phyloP scores from a whole-genome alignment of 169 alveolate genomes.

The Plasmodium blacklocki region DNA sequence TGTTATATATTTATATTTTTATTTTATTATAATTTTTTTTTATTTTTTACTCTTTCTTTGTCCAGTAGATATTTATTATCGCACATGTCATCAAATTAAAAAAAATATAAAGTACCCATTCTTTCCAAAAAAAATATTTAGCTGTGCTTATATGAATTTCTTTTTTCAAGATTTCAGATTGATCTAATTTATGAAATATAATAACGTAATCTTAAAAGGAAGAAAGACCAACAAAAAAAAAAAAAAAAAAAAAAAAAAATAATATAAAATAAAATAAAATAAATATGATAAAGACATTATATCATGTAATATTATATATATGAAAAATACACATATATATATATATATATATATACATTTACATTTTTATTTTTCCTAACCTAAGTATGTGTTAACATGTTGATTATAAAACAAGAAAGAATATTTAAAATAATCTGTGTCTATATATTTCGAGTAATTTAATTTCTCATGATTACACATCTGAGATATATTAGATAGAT shows the following conservation, averaged over 20 bases:
- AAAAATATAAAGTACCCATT: constrained; percentile 28
- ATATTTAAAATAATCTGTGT: neutral
- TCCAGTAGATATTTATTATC: constrained; percentile 6
- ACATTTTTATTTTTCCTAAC: neutral
- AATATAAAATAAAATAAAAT: neutral
- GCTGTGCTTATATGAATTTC: constrained; percentile 23
- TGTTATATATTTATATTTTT: neutral
- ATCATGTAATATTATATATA: neutral
- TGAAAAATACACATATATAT: neutral
- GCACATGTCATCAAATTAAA: constrained; percentile 11
- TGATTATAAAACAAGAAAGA: constrained; percentile 7
- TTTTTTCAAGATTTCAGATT: constrained; percentile 27
- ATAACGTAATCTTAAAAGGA: constrained; percentile 40
- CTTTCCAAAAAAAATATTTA: constrained; percentile 24
- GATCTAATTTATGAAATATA: constrained; percentile 10
- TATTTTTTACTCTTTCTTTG: constrained; percentile 11
- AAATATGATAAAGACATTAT: too few species aligned
- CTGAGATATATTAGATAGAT: constrained; percentile 1
- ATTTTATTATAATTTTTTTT: constrained; percentile 4
- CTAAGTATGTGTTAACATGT: constrained; percentile 36
- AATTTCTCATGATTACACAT: constrained; percentile 49
- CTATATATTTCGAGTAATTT: constrained; percentile 10
- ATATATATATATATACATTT: neutral
- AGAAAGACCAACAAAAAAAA: neutral
- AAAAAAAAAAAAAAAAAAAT: neutral